Base-by-base conservation (phyloP, 441 rosid genomes). In the Populus hybrid region DNA sequence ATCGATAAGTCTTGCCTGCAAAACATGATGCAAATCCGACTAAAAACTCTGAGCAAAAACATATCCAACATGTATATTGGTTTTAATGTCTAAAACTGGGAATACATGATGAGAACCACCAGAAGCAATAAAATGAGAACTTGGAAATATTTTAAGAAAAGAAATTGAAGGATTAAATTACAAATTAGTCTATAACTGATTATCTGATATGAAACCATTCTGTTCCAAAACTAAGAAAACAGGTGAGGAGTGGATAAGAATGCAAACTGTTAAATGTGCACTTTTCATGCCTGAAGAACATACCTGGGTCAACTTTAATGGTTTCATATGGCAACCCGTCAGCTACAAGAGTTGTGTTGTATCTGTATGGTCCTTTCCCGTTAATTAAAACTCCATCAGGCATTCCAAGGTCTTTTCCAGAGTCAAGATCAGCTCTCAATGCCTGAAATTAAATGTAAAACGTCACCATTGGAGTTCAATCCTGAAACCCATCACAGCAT, bases 341-440 rank as follows among this genome's bases (percentile, higher is more conserved):
- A 53, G 94, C 94, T 18, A 95, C 96, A 42, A 87, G 82, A 73
- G 91, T 82, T 67, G 80, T 79, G 82, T 93, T 95, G 84, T 95
- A 93, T 77, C 82, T 78, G 82, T 80, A 95, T 35, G 99, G 97
- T 72, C 99, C 99, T 84, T 90, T 95, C 70, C 99, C 99, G 71
- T 95, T 95, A 69, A 95, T 93, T 53, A 95, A 89, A 82, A 95
- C 99, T 69, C 97, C 98, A 80, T 89, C 96, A 1, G 99, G 99
- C 93, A 95, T 87, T 35, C 91, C 99, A 26, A 95, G 98, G 35
- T 93, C 97, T 74, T 92, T 84, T 64, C 99, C 99, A 66, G 92
- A 87, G 79, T 92, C 97, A 69, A 95, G 92, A 35, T 35, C 79
- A 12, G 80, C 75, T 84, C 92, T 92, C 84, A 95, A 81, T 10